Evolutionary conservation across 2,329 filamentous ascomycete genomes (phyloP).

Genomic region (Xylaria sp.): DNA sequence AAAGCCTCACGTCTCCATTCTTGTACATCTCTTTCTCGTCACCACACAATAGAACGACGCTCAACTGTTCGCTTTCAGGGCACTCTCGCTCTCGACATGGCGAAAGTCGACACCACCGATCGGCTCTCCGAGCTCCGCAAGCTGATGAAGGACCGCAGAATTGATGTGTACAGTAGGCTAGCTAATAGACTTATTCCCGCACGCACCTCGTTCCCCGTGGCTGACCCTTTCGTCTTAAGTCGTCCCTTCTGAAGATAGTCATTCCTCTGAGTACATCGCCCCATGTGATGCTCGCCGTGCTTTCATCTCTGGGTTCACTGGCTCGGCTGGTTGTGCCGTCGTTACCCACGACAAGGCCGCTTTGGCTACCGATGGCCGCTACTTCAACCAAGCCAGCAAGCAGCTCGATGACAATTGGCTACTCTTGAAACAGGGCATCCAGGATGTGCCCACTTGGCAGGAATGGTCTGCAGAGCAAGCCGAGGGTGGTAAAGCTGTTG

Average conservation of each 20-base stretch:
- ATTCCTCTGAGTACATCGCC: slow-evolving; percentile 98
- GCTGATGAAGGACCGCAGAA: slow-evolving; percentile 86
- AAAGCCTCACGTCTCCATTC: slow-evolving; percentile 18
- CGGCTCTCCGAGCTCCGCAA: slow-evolving; percentile 81
- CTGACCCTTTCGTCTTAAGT: slow-evolving; percentile 65
- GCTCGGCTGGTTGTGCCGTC: slow-evolving; percentile 92
- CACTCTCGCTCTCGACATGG: slow-evolving; percentile 66
- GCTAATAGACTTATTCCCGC: slow-evolving; percentile 37
- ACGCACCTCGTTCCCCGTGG: slow-evolving; percentile 26
- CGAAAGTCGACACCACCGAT: slow-evolving; percentile 79
- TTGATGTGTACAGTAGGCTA: slow-evolving; percentile 89
- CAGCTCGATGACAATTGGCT: slow-evolving; percentile 93
- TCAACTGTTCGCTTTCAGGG: slow-evolving; percentile 39
- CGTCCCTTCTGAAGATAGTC: slow-evolving; percentile 95
- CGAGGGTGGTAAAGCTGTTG: slow-evolving; percentile 87
- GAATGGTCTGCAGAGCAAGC: slow-evolving; percentile 93
- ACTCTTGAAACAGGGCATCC: slow-evolving; percentile 90
- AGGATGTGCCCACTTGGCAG: slow-evolving; percentile 96
- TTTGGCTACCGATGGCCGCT: slow-evolving; percentile 92
- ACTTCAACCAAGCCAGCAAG: slow-evolving; percentile 95
- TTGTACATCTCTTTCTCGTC: slow-evolving; percentile 20
- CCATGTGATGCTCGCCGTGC: slow-evolving; percentile 91
- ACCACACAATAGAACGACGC: slow-evolving; percentile 20
- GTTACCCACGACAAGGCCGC: slow-evolving; percentile 88
- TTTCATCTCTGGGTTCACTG: slow-evolving; percentile 93